Evolutionary conservation across 257 asterid species (phyloP).

Genomic region (Osmanthus fragrans): DNA sequence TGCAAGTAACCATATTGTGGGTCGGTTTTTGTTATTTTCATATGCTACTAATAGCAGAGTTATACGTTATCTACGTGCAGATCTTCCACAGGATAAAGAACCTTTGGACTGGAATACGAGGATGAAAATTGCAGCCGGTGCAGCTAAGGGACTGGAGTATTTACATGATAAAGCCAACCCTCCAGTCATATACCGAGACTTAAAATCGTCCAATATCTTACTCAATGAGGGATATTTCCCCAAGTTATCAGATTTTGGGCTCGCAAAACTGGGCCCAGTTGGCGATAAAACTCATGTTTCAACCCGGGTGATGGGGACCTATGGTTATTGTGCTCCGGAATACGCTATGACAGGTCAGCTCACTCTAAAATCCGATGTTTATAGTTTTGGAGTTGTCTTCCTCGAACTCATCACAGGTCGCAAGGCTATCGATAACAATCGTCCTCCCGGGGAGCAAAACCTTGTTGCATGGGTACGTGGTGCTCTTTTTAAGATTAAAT

Average conservation of each 20-base stretch:
- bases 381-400: conserved; percentile 87
- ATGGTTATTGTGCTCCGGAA: conserved; percentile 96
- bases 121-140: conserved; percentile 95
- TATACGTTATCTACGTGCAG: conserved; percentile 32
- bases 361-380: conserved; percentile 80
- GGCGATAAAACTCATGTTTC: conserved; percentile 94
- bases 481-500: conserved; percentile 2
- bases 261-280: conserved; percentile 87
- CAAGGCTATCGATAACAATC: conserved; percentile 73
- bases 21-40: background rate
- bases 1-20: background rate
- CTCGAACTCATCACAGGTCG: conserved; percentile 90
- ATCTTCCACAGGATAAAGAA: conserved; percentile 60
- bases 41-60: background rate
- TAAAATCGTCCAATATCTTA: conserved; percentile 87
- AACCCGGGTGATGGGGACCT: conserved; percentile 94
- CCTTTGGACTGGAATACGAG: conserved; percentile 92
- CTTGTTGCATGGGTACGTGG: conserved; percentile 86
- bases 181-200: conserved; percentile 84
- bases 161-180: conserved; percentile 91
- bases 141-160: conserved; percentile 86
- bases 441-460: conserved; percentile 68
- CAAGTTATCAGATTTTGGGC: conserved; percentile 89
- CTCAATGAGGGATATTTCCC: conserved; percentile 77
- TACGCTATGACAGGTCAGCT: conserved; percentile 97